Base-by-base conservation (phyloP, 306 rosid genomes). In the Cucurbita pepo region DNA sequence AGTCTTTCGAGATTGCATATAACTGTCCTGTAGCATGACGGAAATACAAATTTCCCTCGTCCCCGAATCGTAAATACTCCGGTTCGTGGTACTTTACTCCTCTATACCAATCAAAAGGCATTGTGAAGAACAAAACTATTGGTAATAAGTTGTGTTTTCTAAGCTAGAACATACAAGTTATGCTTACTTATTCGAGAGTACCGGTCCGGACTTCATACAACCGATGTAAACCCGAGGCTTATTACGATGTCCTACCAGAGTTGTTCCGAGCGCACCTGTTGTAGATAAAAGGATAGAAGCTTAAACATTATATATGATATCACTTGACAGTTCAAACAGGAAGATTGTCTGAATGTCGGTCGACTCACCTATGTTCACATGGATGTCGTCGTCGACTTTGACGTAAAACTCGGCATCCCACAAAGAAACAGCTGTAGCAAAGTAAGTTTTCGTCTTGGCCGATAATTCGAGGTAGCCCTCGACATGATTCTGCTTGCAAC, bases 131-230 rank as follows among this genome's bases (percentile, higher is more conserved):
- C 74, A 21, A 34, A 62, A 10, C 9, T 6, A 37, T 54, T 55
- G 64, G 14, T 37, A 72, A 55, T 11, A 21, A 6, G 3, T 11
- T 18, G 6, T 18, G 48, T 72, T 72, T 77, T 69, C 8, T 71
- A 6, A 50, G 43, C 44, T 50, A 12, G 14, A 43, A 41, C 21
- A 10, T 45, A 30, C 43, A 48, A 15, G 30, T 30, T 69, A 34
- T 45, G 69, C 89, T 88, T 88, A 93, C 98, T 88, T 93, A 69
- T 82, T 89, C 69, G 86, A 80, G 71, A 90, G 90, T 79, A 93
- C 98, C 3, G 96, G 98, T 59, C 98, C 98, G 21, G 96, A 88
- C 79, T 93, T 93, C 98, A 90, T 93, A 88, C 98, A 93, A 60
- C 98, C 98, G 69, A 90, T 80, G 58, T 90, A 93, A 54, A 87